Conservation (phyloP, 345 rosid genomes). For the Nasturtium officinale region DNA sequence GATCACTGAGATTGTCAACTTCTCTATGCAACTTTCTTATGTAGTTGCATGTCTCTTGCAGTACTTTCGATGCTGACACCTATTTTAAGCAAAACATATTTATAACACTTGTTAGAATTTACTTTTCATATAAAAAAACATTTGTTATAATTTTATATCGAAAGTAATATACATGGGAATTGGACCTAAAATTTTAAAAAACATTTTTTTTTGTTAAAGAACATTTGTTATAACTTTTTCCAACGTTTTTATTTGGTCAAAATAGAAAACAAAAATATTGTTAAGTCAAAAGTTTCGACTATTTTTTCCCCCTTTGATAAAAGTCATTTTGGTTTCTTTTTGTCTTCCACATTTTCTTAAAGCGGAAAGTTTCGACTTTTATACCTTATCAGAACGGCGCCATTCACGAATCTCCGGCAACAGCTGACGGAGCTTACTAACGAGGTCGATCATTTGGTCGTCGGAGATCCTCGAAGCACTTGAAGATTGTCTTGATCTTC, state of each 20-base stretch:
- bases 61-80: conserved; percentile 74
- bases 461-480: conserved; percentile 58
- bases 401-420: conserved; percentile 74
- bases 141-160: background rate
- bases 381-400: conserved; percentile 75
- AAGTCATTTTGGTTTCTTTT: conserved; percentile 7
- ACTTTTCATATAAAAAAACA: too few species aligned
- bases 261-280: conserved; percentile 32
- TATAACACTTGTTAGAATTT: background rate
- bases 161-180: background rate
- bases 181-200: background rate
- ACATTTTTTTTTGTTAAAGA: too few species aligned
- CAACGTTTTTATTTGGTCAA: conserved; percentile 2
- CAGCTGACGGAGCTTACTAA: conserved; percentile 74
- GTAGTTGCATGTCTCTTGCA: conserved; percentile 83
- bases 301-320: background rate
- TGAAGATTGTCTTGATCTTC: conserved; percentile 73
- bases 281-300: conserved; percentile 44
- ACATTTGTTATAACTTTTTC: background rate
- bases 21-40: conserved; percentile 71
- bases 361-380: too few species aligned
- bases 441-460: conserved; percentile 81
- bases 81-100: conserved; percentile 28
- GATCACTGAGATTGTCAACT: conserved; percentile 71
- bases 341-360: background rate